Conservation (phyloP, 2,329 filamentous ascomycete species). For the Fusarium burgessii region DNA sequence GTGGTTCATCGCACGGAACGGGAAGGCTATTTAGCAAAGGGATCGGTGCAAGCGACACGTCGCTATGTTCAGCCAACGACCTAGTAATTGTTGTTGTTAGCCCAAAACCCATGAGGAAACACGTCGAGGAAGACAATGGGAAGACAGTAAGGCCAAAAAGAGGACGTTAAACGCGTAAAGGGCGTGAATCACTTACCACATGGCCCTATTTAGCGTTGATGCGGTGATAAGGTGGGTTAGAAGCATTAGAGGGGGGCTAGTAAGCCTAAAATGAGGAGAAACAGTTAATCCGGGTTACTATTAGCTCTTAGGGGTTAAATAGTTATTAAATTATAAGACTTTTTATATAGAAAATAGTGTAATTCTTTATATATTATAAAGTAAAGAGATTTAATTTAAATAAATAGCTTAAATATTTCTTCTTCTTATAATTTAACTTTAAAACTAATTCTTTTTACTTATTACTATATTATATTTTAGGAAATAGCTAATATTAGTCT, state of each 20-base stretch:
- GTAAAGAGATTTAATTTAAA: neutral
- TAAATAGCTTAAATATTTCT: neutral
- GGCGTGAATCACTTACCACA: constrained; percentile 37
- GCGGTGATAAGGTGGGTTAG: constrained; percentile 20
- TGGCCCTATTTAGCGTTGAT: constrained; percentile 28
- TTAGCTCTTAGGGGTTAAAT: neutral
- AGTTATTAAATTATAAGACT: neutral
- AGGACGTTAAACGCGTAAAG: constrained; percentile 12
- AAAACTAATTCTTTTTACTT: neutral
- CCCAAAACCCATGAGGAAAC: constrained; percentile 45
- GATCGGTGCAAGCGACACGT: constrained; percentile 28
- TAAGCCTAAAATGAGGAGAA: constrained; percentile 9
- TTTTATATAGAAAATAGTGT: neutral
- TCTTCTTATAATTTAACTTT: neutral
- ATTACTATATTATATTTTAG: no score
- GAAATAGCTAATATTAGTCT: neutral
- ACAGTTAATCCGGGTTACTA: constrained; percentile 15
- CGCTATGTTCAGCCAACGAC: constrained; percentile 48
- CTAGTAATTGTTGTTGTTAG: constrained; percentile 44
- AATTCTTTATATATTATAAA: neutral
- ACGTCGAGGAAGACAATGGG: neutral
- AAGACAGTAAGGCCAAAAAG: neutral
- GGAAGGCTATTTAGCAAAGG: constrained; percentile 16
- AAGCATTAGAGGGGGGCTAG: constrained; percentile 12
- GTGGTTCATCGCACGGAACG: constrained; percentile 42